Evolutionary conservation across 129 eudicot genomes (phyloP), one percentile per base, ranked within the genome.

Genomic region (Flaveria ramosissima): DNA sequence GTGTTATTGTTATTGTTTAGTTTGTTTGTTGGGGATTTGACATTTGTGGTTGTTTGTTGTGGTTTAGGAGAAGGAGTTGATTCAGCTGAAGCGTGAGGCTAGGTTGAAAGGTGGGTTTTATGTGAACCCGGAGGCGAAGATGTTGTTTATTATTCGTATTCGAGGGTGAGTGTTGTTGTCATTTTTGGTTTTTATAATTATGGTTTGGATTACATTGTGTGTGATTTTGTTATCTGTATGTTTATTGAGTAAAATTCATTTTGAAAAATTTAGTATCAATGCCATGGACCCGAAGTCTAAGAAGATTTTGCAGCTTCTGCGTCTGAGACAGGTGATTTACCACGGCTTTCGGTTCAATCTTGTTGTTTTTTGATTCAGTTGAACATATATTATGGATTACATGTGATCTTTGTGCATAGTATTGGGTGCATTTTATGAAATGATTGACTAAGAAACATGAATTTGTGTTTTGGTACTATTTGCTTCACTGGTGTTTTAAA

Each of bases 251-350:
- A 36, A 6, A 36, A 36, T 36, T 36, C 41, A 4, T 42, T 74
- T 66, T 50, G 42, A 1, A 81, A 48, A 21, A 65, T 84, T 7
- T 81, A 89, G 88, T 90, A 45, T 61, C 88, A 70, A 78, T 56
- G 91, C 90, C 1, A 89, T 92, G 86, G 88, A 84, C 85, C 97
- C 97, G n/a, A 83, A 82, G 81, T 83, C 97, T 1, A 92, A 82
- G 84, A 87, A 84, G 69, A 92, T 92, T 55, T 48, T 92, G 81
- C 92, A 90, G 82, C 89, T 90, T 21, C 53, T 90, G 75, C 84
- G 92, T 6, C 61, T 90, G 85, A 83, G 92, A 63, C 96, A 89
- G 96, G 96, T 87, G 75, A 59, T 36, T 69, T 67, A 21, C 11
- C 0, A 0, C 13, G 1, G 21, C 24, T 16, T 26, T 3, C 9